Conservation (phyloP, 139 green algal species). For the Tetradesmus lagerheimii region DNA sequence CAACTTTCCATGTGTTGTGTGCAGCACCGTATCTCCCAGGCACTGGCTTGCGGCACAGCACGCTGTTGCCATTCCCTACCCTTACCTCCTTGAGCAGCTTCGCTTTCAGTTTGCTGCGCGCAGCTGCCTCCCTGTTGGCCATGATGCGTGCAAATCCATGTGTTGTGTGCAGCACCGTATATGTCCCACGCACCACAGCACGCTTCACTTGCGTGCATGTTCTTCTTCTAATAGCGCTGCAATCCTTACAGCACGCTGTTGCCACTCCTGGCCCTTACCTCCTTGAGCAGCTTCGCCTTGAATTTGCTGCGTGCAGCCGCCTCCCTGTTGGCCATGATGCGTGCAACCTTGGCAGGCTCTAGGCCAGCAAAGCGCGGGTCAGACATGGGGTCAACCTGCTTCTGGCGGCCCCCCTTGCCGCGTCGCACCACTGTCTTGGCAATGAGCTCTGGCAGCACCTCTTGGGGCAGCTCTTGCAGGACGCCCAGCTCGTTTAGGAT, state of each 20-base stretch:
- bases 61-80: no score
- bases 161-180: no score
- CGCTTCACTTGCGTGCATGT: no score
- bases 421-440: not conserved
- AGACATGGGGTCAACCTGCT: not conserved
- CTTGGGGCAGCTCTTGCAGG: not conserved
- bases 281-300: not conserved
- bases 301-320: not conserved
- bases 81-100: not conserved
- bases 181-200: no score
- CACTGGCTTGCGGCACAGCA: no score
- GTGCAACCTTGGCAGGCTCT: not conserved
- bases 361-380: not conserved
- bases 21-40: no score
- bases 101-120: no score
- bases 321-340: constrained; percentile 2
- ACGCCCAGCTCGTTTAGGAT: not conserved
- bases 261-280: not conserved
- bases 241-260: no score
- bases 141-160: no score
- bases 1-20: no score
- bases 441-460: not conserved
- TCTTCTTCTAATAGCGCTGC: no score
- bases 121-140: no score
- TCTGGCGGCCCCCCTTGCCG: not conserved